Evolutionary conservation across 2,329 filamentous ascomycete genomes (phyloP), one percentile per base, ranked within the genome.

Genomic region (Xylariaceae sp.): DNA sequence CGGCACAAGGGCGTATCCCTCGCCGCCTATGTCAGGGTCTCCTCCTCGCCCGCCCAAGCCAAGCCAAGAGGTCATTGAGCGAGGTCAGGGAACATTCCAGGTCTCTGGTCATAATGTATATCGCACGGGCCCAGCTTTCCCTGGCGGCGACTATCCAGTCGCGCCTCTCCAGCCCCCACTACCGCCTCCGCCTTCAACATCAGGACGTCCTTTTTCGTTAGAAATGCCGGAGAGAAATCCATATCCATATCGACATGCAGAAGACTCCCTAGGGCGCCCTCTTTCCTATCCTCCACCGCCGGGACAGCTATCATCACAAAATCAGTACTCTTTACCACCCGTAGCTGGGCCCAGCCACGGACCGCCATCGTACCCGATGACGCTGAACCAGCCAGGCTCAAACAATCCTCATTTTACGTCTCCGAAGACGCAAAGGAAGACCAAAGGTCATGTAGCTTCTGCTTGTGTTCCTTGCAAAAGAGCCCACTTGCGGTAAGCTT

Each of bases 391-490:
- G 12, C 61, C 68, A 49, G 63, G 67, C 9, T 63, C 69, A n/a
- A 78, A 82, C 35, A 67, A 66, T 19, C 68, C 72, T 33, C 67
- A 73, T 3, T 77, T 75, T 54, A 69, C 73, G 11, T 82, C 81
- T 36, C 78, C 81, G 2, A 85, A 82, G 59, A 74, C 80, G 6
- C 81, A 83, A 54, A 75, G 83, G 57, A 86, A 86, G 66, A 84
- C 85, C 6, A 90, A 90, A 65, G 86, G 87, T 12, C 89, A 94
- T 71, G 89, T 92, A 46, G 87, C 87, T 44, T 91, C 87, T 33
- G 89, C 89, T 22, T 94, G 89, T 66, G 85, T 92, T 58, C 89
- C 90, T 52, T 94, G 89, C 72, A 92, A 92, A 66, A 84, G 83
- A 67, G 89, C 89, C 35, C 89, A 94, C 78, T 77, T 94, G 56